Percentiles rank a stretch among this genome's conserved stretches.
These are phyloP conservation scores for Backusella circina DNA, from an alignment of 192 early-diverging fungal genomes.

Conservation along the genomic window DNA sequence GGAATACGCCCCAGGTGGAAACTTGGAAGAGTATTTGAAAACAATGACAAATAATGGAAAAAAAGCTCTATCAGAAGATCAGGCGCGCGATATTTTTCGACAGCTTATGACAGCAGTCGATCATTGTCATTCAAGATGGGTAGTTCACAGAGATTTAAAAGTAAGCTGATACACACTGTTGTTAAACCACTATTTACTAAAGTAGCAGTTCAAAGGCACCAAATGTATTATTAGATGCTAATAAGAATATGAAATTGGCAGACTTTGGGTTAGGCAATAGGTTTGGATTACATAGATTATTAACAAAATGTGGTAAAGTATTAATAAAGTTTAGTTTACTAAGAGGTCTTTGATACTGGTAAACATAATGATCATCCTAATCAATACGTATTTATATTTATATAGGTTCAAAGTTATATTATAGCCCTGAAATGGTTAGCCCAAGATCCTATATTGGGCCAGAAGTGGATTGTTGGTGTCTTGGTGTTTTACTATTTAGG, in stretches of 20 bases:
- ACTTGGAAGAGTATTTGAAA: conserved; percentile 85
- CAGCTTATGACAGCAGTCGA: conserved; percentile 77
- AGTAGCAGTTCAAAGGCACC: conserved; percentile 24
- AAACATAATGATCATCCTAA: background rate
- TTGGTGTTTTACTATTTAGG: conserved; percentile 89
- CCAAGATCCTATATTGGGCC: conserved; percentile 87
- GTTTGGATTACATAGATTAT: conserved; percentile 64
- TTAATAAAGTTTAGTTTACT: background rate
- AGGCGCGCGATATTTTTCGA: conserved; percentile 80
- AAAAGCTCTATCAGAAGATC: conserved; percentile 61
- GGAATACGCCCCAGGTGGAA: conserved; percentile 82
- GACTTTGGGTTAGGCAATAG: conserved; percentile 92
- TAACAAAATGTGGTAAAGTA: conserved; percentile 78
- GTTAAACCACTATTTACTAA: background rate
- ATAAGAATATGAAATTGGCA: conserved; percentile 73
- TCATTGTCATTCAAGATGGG: conserved; percentile 63
- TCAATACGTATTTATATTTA: background rate
- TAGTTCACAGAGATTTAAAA: conserved; percentile 86
- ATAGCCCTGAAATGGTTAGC: conserved; percentile 84
- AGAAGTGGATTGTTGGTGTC: conserved; percentile 93
- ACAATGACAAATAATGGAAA: conserved; percentile 36
- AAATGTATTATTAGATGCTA: conserved; percentile 79
- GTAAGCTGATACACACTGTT: conserved; percentile 36
- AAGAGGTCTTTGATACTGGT: background rate
- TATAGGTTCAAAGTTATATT: conserved; percentile 74